Conservation (phyloP, 2,329 filamentous ascomycete species). For the Talaromyces sp. region DNA sequence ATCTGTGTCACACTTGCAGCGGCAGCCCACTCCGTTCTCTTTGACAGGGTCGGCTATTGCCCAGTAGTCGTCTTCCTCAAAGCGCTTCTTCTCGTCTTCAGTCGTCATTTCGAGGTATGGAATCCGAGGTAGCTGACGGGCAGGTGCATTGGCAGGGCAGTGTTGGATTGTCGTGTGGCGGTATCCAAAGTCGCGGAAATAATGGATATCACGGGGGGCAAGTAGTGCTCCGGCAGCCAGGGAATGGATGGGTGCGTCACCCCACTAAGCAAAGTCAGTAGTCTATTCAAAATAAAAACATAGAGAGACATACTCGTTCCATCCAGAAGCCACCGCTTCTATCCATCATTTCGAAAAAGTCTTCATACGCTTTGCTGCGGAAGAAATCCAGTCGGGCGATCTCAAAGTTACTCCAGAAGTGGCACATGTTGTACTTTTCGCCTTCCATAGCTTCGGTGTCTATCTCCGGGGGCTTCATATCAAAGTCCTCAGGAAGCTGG, state of each 20-base stretch:
- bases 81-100: slow-evolving; percentile 70
- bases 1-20: slow-evolving; percentile 94
- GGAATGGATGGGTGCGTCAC: slow-evolving; percentile 96
- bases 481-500: slow-evolving; percentile 68
- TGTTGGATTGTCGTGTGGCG: slow-evolving; percentile 98
- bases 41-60: slow-evolving; percentile 77
- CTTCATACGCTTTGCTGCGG: slow-evolving; percentile 92
- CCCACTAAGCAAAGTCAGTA: slow-evolving; percentile 64
- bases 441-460: slow-evolving; percentile 94
- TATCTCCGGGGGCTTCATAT: slow-evolving; percentile 59
- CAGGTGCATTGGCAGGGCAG: slow-evolving; percentile 90
- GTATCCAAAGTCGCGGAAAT: slow-evolving; percentile 98
- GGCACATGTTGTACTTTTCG: slow-evolving; percentile 99
- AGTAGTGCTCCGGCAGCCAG: slow-evolving; percentile 88
- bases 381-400: slow-evolving; percentile 94
- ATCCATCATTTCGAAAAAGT: slow-evolving; percentile 99
- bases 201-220: slow-evolving; percentile 78
- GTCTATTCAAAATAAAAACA: neutral
- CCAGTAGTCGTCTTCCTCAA: slow-evolving; percentile 96
- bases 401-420: slow-evolving; percentile 99
- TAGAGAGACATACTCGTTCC: slow-evolving; percentile 66
- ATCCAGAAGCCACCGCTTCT: slow-evolving; percentile 98
- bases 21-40: slow-evolving; percentile 94
- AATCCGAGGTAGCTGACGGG: slow-evolving; percentile 71
- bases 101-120: slow-evolving; percentile 81